Evolutionary conservation across 768 basidiomycete species (phyloP).

Genomic region (Russula compacta): DNA sequence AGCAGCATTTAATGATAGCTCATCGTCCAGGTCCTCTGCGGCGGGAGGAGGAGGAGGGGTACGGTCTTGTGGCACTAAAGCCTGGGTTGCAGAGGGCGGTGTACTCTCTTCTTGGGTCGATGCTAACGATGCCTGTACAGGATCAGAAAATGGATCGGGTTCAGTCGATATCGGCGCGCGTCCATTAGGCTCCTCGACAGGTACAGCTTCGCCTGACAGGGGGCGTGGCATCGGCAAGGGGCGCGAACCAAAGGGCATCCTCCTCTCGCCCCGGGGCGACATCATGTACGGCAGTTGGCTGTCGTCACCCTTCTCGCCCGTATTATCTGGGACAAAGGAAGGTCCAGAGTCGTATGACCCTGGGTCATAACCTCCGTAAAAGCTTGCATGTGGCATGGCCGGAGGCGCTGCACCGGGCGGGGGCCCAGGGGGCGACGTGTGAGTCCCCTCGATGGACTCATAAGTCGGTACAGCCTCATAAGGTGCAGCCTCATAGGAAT

Average conservation of each 20-base stretch:
- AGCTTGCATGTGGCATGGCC: conserved; percentile 11
- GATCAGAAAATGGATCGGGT: not conserved
- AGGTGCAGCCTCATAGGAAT: conserved; percentile 28
- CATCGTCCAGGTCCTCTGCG: conserved; percentile 33
- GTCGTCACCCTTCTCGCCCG: conserved; percentile 22
- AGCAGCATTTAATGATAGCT: conserved; percentile 50
- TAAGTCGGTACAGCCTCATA: conserved; percentile 34
- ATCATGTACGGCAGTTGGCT: conserved; percentile 26
- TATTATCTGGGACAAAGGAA: conserved; percentile 10
- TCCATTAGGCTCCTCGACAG: not conserved
- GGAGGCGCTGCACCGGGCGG: conserved; percentile 37
- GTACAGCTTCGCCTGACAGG: not conserved
- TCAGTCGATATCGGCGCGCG: not conserved
- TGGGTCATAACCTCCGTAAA: conserved; percentile 2
- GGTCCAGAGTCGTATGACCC: not conserved
- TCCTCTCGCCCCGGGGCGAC: conserved; percentile 9
- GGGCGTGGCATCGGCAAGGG: conserved; percentile 12
- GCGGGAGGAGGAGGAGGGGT: conserved; percentile 7
- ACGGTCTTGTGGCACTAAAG: not conserved
- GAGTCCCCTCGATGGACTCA: conserved; percentile 27
- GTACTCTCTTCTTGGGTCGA: not conserved
- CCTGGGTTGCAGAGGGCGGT: not conserved
- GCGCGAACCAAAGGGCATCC: conserved; percentile 8
- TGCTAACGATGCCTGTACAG: not conserved
- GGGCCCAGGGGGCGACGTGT: conserved; percentile 31